A percentile compares a stretch with the other conserved stretches of the same genome.
phyloP scores from a whole-genome alignment of 2,329 filamentous ascomycete species.

The Diaporthe sp. region DNA sequence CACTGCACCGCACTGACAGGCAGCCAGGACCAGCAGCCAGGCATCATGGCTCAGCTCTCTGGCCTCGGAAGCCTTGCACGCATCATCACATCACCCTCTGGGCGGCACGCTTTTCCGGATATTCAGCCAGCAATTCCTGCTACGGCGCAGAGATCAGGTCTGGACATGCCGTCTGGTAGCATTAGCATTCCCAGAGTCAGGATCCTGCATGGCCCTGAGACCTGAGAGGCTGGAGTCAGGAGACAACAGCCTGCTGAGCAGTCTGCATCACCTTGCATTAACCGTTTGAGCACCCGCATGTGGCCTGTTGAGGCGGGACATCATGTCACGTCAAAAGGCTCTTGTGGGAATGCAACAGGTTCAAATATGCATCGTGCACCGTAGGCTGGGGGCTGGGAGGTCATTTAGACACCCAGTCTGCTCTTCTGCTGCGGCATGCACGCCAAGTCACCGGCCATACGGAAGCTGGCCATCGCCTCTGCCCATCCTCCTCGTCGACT shows the following conservation, averaged over 20 bases:
- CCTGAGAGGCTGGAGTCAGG: background rate
- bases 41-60: background rate
- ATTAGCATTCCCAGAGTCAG: background rate
- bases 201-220: background rate
- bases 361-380: background rate
- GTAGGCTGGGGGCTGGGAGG: background rate
- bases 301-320: background rate
- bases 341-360: background rate
- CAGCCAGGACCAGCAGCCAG: background rate
- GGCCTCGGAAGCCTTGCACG: slow-evolving; percentile 4
- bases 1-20: background rate
- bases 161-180: background rate
- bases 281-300: background rate
- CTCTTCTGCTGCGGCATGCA: background rate
- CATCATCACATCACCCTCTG: background rate
- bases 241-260: background rate
- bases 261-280: background rate
- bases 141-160: background rate
- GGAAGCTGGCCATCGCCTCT: background rate
- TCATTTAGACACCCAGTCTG: background rate
- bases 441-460: slow-evolving; percentile 1
- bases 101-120: too few species aligned
- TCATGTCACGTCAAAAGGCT: background rate
- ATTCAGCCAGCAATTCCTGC: too few species aligned
- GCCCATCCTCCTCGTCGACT: background rate